Evolutionary conservation across 176 grass and related monocot genomes (phyloP).

Genomic region (Triticum monococcum): DNA sequence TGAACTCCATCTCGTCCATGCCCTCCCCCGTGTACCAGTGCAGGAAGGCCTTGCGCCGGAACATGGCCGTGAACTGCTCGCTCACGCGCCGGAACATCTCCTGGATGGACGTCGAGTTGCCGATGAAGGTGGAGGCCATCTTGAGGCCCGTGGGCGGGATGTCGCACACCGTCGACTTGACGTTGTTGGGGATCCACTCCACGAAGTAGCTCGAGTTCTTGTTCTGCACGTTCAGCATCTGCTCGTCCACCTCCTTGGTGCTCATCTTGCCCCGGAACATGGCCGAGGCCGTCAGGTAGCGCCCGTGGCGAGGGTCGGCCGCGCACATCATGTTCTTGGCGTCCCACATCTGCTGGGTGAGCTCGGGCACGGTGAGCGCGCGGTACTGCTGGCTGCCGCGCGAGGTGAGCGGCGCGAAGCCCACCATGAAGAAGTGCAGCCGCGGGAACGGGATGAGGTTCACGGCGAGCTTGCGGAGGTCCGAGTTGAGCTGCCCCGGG

Average conservation of each 20-base stretch:
- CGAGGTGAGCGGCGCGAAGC: conserved; percentile 77
- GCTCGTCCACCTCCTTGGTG: conserved; percentile 87
- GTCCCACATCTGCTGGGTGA: conserved; percentile 96
- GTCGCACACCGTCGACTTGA: conserved; percentile 71
- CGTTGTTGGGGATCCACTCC: conserved; percentile 83
- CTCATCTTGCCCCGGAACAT: conserved; percentile 87
- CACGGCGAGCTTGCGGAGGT: conserved; percentile 78
- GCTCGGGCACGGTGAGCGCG: conserved; percentile 71
- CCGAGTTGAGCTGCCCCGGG: conserved; percentile 84
- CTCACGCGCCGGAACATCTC: conserved; percentile 82
- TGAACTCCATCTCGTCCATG: conserved; percentile 97
- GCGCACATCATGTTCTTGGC: conserved; percentile 86
- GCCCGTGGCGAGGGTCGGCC: conserved; percentile 71
- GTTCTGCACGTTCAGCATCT: conserved; percentile 84
- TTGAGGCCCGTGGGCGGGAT: conserved; percentile 66
- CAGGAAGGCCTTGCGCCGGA: conserved; percentile 90
- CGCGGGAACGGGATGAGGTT: conserved; percentile 91
- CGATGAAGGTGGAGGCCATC: conserved; percentile 77
- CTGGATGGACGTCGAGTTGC: conserved; percentile 77
- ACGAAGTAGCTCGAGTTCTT: conserved; percentile 84
- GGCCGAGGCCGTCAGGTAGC: conserved; percentile 81
- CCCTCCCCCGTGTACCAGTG: conserved; percentile 95
- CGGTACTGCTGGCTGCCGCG: conserved; percentile 84
- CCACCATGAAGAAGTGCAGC: conserved; percentile 93
- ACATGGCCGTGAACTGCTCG: conserved; percentile 97